A percentile compares a stretch with the other conserved stretches of the same genome.
These are phyloP conservation scores for Scheffersomyces titani DNA, from an alignment of 1,139 yeast genomes.

Conservation along the genomic window DNA sequence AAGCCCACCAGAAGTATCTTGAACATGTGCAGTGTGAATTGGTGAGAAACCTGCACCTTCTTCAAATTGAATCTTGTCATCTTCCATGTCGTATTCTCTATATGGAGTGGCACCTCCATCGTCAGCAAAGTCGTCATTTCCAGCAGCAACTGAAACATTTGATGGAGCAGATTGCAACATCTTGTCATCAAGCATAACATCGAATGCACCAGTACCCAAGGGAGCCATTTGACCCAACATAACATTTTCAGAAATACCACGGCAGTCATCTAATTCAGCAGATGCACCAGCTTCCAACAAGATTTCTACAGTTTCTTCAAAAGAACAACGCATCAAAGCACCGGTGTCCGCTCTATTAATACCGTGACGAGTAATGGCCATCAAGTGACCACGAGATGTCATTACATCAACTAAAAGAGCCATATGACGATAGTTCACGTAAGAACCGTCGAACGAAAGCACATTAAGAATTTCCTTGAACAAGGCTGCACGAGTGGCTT, in stretches of 20 bases:
- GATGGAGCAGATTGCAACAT: slow-evolving; percentile 71
- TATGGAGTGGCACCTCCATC: slow-evolving; percentile 97
- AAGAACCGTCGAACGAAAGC: slow-evolving; percentile 99
- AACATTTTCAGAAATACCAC: slow-evolving; percentile 97
- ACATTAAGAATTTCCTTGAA: slow-evolving; percentile 94
- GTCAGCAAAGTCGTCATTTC: slow-evolving; percentile 29
- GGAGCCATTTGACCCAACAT: slow-evolving; percentile 99
- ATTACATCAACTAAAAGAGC: slow-evolving; percentile 95
- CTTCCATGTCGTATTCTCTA: slow-evolving; percentile 77
- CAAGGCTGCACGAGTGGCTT: slow-evolving; percentile 94
- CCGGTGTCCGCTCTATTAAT: slow-evolving; percentile 98
- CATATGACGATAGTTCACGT: slow-evolving; percentile 98
- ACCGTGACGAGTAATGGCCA: slow-evolving; percentile 99
- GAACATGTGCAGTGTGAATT: slow-evolving; percentile 80
- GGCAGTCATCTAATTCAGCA: slow-evolving; percentile 96
- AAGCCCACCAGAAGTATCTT: slow-evolving; percentile 85
- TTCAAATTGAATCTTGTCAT: slow-evolving; percentile 72
- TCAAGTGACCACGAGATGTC: slow-evolving; percentile 98
- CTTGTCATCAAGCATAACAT: slow-evolving; percentile 90
- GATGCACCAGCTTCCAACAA: slow-evolving; percentile 97
- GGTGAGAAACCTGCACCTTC: slow-evolving; percentile 89
- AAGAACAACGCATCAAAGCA: slow-evolving; percentile 98
- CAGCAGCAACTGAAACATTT: slow-evolving; percentile 42
- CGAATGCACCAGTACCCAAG: slow-evolving; percentile 97
- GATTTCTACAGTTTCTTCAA: slow-evolving; percentile 98